These are phyloP conservation scores for Mycosphaerella sp. DNA, from an alignment of 2,329 filamentous ascomycete genomes.

Conservation along the genomic window DNA sequence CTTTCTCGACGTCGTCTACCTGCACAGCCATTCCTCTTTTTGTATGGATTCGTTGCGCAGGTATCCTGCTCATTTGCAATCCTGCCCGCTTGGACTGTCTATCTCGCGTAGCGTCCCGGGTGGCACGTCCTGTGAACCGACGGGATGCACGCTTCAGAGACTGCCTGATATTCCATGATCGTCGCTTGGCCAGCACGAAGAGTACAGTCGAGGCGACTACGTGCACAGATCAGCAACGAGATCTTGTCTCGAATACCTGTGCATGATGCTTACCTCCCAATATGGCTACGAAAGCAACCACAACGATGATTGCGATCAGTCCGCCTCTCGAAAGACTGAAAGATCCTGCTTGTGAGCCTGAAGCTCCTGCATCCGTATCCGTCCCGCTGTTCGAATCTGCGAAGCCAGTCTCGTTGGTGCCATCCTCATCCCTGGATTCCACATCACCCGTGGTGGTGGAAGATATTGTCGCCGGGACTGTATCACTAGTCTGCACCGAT, in stretches of 20 bases:
- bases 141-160: conserved; percentile 60
- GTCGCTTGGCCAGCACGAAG: conserved; percentile 76
- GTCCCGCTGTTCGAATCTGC: conserved; percentile 13
- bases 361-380: conserved; percentile 52
- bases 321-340: conserved; percentile 62
- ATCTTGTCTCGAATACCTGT: not conserved
- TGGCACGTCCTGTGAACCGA: conserved; percentile 39
- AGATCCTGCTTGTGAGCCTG: conserved; percentile 50
- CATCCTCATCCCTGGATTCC: not conserved
- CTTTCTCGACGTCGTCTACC: conserved; percentile 30
- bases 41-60: conserved; percentile 18
- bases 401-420: conserved; percentile 1
- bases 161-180: conserved; percentile 72
- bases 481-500: not conserved
- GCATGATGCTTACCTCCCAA: conserved; percentile 56
- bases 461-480: not conserved
- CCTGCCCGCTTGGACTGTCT: conserved; percentile 22
- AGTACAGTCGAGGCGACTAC: conserved; percentile 60
- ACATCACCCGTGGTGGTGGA: not conserved
- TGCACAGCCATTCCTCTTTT: conserved; percentile 24
- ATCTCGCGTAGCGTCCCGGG: conserved; percentile 6
- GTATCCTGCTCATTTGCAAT: conserved; percentile 18
- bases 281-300: conserved; percentile 56
- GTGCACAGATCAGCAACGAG: conserved; percentile 18
- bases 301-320: conserved; percentile 66